Conservation (phyloP, 352 stramenopile genomes). For the Phytopythium kandeliae region DNA sequence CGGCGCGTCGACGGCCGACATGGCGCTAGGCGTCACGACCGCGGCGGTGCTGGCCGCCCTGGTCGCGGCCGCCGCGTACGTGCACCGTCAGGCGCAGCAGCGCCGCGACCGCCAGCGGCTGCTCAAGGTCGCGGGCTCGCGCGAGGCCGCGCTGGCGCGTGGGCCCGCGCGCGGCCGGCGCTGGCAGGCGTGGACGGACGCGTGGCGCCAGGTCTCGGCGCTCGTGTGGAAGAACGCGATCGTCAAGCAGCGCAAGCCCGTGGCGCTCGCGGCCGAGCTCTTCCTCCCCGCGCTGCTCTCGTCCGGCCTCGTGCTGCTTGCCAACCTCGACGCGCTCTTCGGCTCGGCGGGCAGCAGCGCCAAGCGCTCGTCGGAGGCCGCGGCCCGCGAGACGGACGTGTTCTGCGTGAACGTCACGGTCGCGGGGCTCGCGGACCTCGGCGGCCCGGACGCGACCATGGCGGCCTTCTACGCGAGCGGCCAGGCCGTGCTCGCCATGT, state of each 20-base stretch:
- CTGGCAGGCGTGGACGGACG: slow-evolving; percentile 9
- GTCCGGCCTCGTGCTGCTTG: slow-evolving; percentile 42
- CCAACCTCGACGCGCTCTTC: slow-evolving; percentile 46
- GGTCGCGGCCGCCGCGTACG: slow-evolving; percentile 14
- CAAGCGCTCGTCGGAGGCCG: slow-evolving; percentile 19
- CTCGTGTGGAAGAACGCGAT: slow-evolving; percentile 76
- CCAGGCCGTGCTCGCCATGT: slow-evolving; percentile 52
- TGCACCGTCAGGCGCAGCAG: slow-evolving; percentile 9
- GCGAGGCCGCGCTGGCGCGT: slow-evolving; percentile 4
- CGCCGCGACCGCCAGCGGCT: slow-evolving; percentile 3
- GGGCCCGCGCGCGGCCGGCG: not conserved
- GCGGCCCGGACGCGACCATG: slow-evolving; percentile 33
- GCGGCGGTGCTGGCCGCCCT: slow-evolving; percentile 3
- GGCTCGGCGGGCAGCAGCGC: slow-evolving; percentile 18
- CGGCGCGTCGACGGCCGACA: slow-evolving; percentile 24
- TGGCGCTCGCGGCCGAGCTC: slow-evolving; percentile 45
- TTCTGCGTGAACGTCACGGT: slow-evolving; percentile 31
- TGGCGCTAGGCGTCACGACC: slow-evolving; percentile 17
- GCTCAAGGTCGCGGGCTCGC: slow-evolving; percentile 4
- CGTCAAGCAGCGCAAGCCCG: slow-evolving; percentile 33
- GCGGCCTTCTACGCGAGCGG: slow-evolving; percentile 57
- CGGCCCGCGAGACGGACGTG: slow-evolving; percentile 14
- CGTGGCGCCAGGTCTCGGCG: slow-evolving; percentile 51
- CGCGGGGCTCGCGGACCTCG: slow-evolving; percentile 22
- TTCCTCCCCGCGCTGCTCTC: slow-evolving; percentile 54